These are phyloP conservation scores for Colletotrichum viniferum DNA, from an alignment of 2,329 filamentous ascomycete genomes.

Conservation along the genomic window DNA sequence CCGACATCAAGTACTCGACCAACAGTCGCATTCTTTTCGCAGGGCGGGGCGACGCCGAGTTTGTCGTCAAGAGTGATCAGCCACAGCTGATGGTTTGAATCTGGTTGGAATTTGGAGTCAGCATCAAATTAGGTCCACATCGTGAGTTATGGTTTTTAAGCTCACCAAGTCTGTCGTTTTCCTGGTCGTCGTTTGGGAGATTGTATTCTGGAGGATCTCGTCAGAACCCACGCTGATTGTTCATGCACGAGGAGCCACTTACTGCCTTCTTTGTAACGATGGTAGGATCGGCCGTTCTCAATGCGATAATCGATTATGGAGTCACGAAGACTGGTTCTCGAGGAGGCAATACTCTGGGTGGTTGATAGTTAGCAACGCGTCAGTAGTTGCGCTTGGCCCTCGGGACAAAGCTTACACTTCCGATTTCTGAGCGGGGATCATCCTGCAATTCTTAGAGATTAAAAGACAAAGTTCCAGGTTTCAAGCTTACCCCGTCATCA, in stretches of 20 bases:
- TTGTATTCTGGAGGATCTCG: not conserved
- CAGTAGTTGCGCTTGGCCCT: no score
- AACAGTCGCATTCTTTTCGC: not conserved
- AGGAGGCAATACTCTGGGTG: not conserved
- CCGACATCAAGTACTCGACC: conserved; percentile 24
- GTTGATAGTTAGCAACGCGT: no score
- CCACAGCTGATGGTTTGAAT: not conserved
- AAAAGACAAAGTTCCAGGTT: no score
- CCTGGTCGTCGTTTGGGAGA: not conserved
- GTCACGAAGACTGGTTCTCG: not conserved
- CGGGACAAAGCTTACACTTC: not conserved
- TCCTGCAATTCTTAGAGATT: no score
- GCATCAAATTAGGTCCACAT: no score
- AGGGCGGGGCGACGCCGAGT: conserved; percentile 26
- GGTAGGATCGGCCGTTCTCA: not conserved
- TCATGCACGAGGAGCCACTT: not conserved
- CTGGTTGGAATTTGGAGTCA: no score
- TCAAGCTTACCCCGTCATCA: not conserved
- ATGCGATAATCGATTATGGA: not conserved
- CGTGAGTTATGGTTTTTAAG: not conserved
- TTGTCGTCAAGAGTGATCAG: not conserved
- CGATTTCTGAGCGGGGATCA: not conserved
- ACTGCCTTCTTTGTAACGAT: conserved; percentile 16
- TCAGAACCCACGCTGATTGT: no score
- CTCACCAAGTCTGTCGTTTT: not conserved